Conservation (phyloP, 73 alveolate species). For the Tetrahymena malaccensis region DNA sequence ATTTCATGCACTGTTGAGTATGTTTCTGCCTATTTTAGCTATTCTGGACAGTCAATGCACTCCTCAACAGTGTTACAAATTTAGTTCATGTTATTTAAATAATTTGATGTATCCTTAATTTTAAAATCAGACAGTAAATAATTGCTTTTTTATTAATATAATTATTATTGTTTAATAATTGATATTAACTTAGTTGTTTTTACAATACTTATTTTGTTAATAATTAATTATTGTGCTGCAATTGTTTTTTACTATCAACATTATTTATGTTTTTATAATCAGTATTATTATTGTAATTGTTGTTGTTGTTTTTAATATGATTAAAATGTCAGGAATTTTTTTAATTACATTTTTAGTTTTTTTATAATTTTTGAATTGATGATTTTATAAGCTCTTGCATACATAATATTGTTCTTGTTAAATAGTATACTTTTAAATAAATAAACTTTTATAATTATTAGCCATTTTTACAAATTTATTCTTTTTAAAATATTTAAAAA, state of each 20-base stretch:
- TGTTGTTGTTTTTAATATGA: no score
- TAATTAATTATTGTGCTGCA: not conserved
- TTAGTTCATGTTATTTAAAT: not conserved
- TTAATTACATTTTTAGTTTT: not conserved
- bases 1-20: not conserved
- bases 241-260: not conserved
- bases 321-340: no score
- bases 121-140: not conserved
- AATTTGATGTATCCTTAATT: not conserved
- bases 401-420: not conserved
- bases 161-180: no score
- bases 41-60: not conserved
- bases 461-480: no score
- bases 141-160: no score
- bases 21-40: not conserved
- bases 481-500: no score
- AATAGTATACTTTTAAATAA: no score
- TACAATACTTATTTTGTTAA: not conserved
- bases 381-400: no score
- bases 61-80: not conserved
- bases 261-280: no score
- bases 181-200: not conserved
- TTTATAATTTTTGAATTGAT: no score
- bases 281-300: not conserved
- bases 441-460: no score